Base-by-base conservation (phyloP, 2,329 filamentous ascomycete species). In the Simplicillium aogashimaense region DNA sequence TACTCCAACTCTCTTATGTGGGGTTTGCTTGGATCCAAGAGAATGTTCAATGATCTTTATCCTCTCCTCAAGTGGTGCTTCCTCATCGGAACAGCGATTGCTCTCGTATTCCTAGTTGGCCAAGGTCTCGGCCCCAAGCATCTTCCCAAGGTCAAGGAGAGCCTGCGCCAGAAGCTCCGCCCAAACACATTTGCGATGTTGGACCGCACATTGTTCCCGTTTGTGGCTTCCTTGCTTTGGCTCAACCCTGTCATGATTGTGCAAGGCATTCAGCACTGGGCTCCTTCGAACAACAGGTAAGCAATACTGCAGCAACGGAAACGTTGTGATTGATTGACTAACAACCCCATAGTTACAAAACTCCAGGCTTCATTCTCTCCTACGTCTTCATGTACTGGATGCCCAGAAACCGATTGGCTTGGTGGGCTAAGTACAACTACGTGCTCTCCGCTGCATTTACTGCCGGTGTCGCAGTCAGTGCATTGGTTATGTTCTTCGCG, bases 1-100 rank as follows among this genome's bases (percentile, higher is more conserved):
- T 70, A 64, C 3, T 64, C 64, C 2, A 65, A 63, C 1, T 58
- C 41, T 15, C 37, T 71, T 13, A 64, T 72, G 41, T 73, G 69
- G 69, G 72, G 66, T 35, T 60, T 64, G n/a, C 64, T 74, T 13
- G 71, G 72, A 2, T 72, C 71, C 0, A 55, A 57, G 2, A 59
- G 69, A 12, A 57, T 67, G 58, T 68, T 68, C 48, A 57, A 60
- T 40, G 51, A 54, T 3, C 47, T 66, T 29, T 67, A 67, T 42
- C 63, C 64, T 3, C 48, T 66, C 18, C 55, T 67, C 42, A 61
- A 60, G 48, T 65, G 59, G 61, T 67, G 64, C 42, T 67, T 67
- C 52, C 55, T 65, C 16, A 61, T 67, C 30, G 65, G 65, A 11
- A 43, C 53, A 9, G 44, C 42, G 37, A 49, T 67, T 14, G 56